Conservation (phyloP, 1,284 basidiomycete species). For the Apiotrichum sp. region DNA sequence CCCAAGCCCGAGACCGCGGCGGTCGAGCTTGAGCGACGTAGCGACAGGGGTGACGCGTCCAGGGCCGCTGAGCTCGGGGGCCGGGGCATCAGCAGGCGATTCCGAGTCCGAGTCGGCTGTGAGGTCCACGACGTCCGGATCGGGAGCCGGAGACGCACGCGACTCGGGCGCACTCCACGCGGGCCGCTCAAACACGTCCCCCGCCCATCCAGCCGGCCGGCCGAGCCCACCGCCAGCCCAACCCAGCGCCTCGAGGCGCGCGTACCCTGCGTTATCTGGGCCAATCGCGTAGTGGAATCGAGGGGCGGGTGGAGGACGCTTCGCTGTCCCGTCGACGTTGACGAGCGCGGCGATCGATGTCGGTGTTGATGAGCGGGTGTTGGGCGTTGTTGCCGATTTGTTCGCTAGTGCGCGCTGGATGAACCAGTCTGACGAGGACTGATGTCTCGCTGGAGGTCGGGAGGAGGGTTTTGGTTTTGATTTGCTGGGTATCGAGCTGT, state of each 20-base stretch:
- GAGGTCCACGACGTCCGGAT: constrained; percentile 14
- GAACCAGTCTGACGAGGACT: constrained; percentile 37
- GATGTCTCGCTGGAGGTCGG: too few species aligned
- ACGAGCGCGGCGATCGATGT: too few species aligned
- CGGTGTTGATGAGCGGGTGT: background rate
- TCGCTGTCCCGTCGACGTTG: constrained; percentile 5
- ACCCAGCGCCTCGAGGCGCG: constrained; percentile 31
- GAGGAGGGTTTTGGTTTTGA: too few species aligned
- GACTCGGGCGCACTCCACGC: background rate
- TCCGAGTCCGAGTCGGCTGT: constrained; percentile 2
- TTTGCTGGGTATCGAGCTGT: too few species aligned
- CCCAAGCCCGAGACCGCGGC: constrained; percentile 30
- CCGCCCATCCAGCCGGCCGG: constrained; percentile 22
- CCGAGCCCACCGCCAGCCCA: constrained; percentile 43
- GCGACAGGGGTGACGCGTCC: constrained; percentile 39
- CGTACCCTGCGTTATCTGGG: constrained; percentile 41
- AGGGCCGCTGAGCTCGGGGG: too few species aligned
- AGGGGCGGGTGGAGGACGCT: constrained; percentile 4
- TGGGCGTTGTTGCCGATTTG: constrained; percentile 6
- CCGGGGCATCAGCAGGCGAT: too few species aligned
- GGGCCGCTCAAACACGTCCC: background rate
- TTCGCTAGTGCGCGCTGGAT: constrained; percentile 38
- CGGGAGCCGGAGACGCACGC: background rate
- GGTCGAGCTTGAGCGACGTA: constrained; percentile 40
- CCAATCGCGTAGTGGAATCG: constrained; percentile 32